phyloP scores from a whole-genome alignment of 2,329 filamentous ascomycete genomes.

The Colletotrichum sp. region DNA sequence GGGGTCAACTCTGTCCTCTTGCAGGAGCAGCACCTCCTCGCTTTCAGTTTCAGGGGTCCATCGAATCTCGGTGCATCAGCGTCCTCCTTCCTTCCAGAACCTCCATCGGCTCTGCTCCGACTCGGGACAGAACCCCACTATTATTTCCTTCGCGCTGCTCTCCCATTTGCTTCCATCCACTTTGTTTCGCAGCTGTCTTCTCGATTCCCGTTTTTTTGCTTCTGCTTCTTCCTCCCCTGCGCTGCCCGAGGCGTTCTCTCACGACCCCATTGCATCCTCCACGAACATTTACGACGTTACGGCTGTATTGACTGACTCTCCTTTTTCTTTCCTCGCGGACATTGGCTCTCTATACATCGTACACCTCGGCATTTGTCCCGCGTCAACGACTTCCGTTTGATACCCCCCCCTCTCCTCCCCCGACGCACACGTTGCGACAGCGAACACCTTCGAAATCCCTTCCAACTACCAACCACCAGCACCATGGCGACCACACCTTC shows the following conservation, averaged over 20 bases:
- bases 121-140: neutral
- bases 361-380: neutral
- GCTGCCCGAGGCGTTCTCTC: neutral
- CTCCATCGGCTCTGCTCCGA: constrained; percentile 7
- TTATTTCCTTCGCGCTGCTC: neutral
- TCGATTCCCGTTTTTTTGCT: neutral
- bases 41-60: constrained; percentile 13
- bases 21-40: neutral
- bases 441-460: neutral
- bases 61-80: neutral
- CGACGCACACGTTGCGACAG: constrained; percentile 1
- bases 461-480: neutral
- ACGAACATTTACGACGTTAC: constrained; percentile 22
- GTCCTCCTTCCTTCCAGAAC: constrained; percentile 2
- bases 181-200: neutral
- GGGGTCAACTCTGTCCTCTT: constrained; percentile 8
- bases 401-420: neutral
- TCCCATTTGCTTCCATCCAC: neutral
- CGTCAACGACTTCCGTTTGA: neutral
- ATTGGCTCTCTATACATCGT: neutral
- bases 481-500: constrained; percentile 3
- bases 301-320: constrained; percentile 18
- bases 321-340: neutral
- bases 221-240: neutral
- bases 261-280: neutral